Conservation (phyloP, 345 rosid genomes). For the Gossypium australe region DNA sequence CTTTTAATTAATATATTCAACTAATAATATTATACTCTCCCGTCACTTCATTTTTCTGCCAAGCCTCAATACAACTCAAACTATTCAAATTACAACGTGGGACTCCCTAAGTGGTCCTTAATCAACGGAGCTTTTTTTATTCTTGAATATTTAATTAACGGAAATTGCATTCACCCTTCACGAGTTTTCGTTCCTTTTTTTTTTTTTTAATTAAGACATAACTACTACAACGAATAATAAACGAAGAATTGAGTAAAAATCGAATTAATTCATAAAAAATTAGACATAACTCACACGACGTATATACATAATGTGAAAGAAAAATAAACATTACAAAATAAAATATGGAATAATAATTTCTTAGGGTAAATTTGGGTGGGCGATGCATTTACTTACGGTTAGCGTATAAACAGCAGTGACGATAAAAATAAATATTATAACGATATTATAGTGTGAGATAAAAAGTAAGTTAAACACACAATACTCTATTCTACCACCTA, state of each 20-base stretch:
- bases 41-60: not conserved
- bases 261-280: too few relatives aligned
- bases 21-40: not conserved
- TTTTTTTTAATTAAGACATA: too few relatives aligned
- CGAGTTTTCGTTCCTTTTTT: not conserved
- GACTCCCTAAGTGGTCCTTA: conserved; percentile 7
- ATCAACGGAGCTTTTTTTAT: not conserved
- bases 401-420: fast-evolving
- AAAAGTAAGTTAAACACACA: too few relatives aligned
- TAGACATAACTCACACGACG: too few relatives aligned
- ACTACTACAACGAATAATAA: too few relatives aligned
- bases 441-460: fast-evolving
- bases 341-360: fast-evolving
- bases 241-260: too few relatives aligned
- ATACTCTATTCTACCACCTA: fast-evolving
- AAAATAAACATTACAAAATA: too few relatives aligned
- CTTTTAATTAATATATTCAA: too few relatives aligned
- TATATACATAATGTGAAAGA: too few relatives aligned
- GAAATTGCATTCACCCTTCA: not conserved
- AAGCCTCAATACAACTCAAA: not conserved
- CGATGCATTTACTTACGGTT: fast-evolving
- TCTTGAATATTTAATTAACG: not conserved
- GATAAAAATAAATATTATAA: fast-evolving
- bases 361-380: fast-evolving
- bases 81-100: not conserved